A percentile compares a stretch with the other conserved stretches of the same genome.
These are phyloP conservation scores for Nemania bipapillata DNA, from an alignment of 2,329 filamentous ascomycete genomes.

Conservation along the genomic window DNA sequence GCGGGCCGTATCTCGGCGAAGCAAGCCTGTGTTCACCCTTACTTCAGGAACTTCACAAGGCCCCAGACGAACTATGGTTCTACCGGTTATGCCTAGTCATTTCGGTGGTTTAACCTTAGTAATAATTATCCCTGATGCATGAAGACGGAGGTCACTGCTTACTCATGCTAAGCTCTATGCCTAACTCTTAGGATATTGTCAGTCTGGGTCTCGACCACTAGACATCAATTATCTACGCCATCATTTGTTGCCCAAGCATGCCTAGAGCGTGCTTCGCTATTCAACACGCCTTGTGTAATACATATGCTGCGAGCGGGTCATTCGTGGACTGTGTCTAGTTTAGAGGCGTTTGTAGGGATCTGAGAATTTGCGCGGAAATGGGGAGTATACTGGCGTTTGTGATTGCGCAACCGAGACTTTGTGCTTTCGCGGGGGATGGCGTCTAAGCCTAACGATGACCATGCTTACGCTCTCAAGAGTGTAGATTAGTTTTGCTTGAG, in stretches of 20 bases:
- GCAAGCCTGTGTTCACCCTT: constrained; percentile 83
- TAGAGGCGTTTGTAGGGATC: constrained; percentile 31
- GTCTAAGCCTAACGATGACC: constrained; percentile 24
- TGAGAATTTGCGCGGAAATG: constrained; percentile 25
- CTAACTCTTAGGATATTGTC: constrained; percentile 47
- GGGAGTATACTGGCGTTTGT: constrained; percentile 28
- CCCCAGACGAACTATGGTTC: constrained; percentile 38
- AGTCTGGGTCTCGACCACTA: constrained; percentile 29
- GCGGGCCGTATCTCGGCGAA: constrained; percentile 89
- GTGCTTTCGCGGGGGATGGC: constrained; percentile 18
- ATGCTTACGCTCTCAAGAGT: constrained; percentile 18
- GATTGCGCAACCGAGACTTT: constrained; percentile 16
- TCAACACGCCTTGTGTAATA: constrained; percentile 15
- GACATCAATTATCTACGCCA: constrained; percentile 30
- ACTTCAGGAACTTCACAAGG: constrained; percentile 67
- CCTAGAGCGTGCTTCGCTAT: constrained; percentile 20
- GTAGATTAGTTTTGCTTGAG: constrained; percentile 15
- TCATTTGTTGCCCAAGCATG: constrained; percentile 32
- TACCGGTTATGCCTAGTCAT: constrained; percentile 41
- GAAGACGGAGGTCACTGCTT: constrained; percentile 36
- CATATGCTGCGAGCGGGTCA: constrained; percentile 18
- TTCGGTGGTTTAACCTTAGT: constrained; percentile 7
- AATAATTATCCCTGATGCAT: constrained; percentile 26
- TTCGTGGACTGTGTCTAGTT: constrained; percentile 23
- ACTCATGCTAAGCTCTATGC: constrained; percentile 38